phyloP scores from a whole-genome alignment of 2,329 filamentous ascomycete species.

The Talaromyces sp. region DNA sequence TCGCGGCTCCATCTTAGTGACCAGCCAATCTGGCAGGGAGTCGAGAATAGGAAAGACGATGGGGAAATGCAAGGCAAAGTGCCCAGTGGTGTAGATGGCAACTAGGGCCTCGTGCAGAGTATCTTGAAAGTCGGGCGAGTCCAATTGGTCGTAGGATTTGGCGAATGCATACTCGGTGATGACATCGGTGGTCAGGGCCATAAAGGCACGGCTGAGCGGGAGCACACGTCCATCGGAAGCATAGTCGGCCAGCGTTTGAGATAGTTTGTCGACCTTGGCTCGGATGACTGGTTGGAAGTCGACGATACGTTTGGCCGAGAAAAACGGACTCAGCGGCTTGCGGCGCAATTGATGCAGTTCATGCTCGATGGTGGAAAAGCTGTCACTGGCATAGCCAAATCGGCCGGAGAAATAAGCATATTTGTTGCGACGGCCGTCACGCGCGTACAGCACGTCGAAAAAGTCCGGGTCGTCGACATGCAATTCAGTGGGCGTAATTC shows the following conservation, averaged over 20 bases:
- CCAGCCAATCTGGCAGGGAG: conserved; percentile 19
- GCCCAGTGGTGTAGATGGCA: conserved; percentile 14
- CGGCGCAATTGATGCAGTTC: conserved; percentile 28
- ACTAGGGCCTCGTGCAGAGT: conserved; percentile 13
- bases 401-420: conserved; percentile 24
- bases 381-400: conserved; percentile 26
- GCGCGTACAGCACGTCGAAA: conserved; percentile 27
- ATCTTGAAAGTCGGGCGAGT: conserved; percentile 14
- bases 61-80: conserved; percentile 18
- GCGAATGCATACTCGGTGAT: conserved; percentile 41
- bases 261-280: conserved; percentile 18
- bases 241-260: conserved; percentile 19
- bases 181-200: conserved; percentile 30
- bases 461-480: conserved; percentile 27
- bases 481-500: conserved; percentile 28
- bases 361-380: conserved; percentile 29
- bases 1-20: conserved; percentile 15
- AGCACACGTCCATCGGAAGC: conserved; percentile 18
- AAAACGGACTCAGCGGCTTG: conserved; percentile 32
- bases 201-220: conserved; percentile 22
- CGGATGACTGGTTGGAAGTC: conserved; percentile 21
- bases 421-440: conserved; percentile 28
- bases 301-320: conserved; percentile 27
- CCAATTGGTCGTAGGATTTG: conserved; percentile 20
- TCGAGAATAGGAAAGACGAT: conserved; percentile 19